Percentiles rank a stretch among this genome's conserved stretches.
phyloP scores from a whole-genome alignment of 2,329 filamentous ascomycete genomes.

The Aspergillus viridinutans region DNA sequence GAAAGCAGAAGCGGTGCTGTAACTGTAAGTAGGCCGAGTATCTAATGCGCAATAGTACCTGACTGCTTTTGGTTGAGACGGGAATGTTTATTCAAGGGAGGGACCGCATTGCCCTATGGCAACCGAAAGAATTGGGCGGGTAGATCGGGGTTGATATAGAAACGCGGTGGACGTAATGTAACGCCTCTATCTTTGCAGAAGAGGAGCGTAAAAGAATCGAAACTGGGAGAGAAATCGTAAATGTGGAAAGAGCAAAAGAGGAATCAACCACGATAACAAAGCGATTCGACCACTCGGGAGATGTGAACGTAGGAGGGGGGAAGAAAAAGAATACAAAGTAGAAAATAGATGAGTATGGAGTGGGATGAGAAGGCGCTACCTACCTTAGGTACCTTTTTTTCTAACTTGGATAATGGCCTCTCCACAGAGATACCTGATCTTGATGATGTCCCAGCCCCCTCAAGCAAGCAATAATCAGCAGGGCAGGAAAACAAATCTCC shows the following conservation, averaged over 20 bases:
- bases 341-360: background rate
- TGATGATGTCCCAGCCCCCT: background rate
- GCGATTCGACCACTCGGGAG: background rate
- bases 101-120: conserved; percentile 17
- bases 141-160: conserved; percentile 23
- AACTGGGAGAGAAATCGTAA: background rate
- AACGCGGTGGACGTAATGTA: conserved; percentile 9
- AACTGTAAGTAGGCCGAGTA: conserved; percentile 7
- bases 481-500: conserved; percentile 39
- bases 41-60: conserved; percentile 1
- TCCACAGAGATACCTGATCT: background rate
- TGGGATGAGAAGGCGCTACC: conserved; percentile 8
- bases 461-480: background rate
- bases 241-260: background rate
- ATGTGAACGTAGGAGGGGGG: conserved; percentile 1
- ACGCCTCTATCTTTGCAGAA: background rate
- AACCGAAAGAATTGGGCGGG: conserved; percentile 13
- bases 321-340: conserved; percentile 6
- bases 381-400: background rate
- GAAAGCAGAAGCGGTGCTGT: conserved; percentile 21
- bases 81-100: conserved; percentile 24
- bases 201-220: background rate
- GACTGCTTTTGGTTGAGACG: conserved; percentile 6
- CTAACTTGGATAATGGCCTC: background rate
- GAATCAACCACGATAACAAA: background rate